Evolutionary conservation across 2,329 filamentous ascomycete genomes (phyloP).

Genomic region (Penicillium sclerotigenum): DNA sequence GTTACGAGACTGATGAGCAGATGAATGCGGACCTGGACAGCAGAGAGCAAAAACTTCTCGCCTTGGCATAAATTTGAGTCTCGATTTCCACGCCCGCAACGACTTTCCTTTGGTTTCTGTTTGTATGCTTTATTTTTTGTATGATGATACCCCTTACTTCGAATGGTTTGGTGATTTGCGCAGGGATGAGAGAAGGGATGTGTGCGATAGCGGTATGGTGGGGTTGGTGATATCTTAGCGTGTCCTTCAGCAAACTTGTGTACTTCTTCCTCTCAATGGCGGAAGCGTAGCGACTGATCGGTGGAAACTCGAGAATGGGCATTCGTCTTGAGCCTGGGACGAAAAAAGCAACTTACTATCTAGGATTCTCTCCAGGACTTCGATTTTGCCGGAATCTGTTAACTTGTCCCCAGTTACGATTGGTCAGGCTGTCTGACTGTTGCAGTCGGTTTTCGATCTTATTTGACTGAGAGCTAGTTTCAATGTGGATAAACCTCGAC

Average conservation of each 20-base stretch:
- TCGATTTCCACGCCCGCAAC: not conserved
- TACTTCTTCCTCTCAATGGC: not conserved
- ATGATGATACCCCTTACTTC: conserved; percentile 12
- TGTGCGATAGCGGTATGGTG: not conserved
- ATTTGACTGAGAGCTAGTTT: not conserved
- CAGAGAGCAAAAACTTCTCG: conserved; percentile 22
- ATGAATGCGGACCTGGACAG: conserved; percentile 33
- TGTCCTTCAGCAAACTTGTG: not conserved
- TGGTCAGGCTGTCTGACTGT: not conserved
- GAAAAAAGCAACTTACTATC: conserved; percentile 1
- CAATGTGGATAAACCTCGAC: not conserved
- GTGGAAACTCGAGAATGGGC: not conserved
- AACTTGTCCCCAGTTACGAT: not conserved
- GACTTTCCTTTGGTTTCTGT: conserved; percentile 7
- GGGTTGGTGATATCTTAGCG: not conserved
- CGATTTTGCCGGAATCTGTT: not conserved
- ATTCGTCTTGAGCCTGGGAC: not conserved
- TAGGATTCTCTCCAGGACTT: conserved; percentile 1
- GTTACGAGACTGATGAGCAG: conserved; percentile 30
- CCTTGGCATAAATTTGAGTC: not conserved
- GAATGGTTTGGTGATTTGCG: conserved; percentile 7
- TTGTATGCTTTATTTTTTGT: conserved; percentile 10
- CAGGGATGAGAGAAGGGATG: not conserved
- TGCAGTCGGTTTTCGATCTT: not conserved
- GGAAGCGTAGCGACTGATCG: not conserved